Percentiles rank a stretch among this genome's conserved stretches.
Evolutionary conservation across 352 stramenopile genomes (phyloP).

Genomic region (Globisporangium rhizosaccharum): DNA sequence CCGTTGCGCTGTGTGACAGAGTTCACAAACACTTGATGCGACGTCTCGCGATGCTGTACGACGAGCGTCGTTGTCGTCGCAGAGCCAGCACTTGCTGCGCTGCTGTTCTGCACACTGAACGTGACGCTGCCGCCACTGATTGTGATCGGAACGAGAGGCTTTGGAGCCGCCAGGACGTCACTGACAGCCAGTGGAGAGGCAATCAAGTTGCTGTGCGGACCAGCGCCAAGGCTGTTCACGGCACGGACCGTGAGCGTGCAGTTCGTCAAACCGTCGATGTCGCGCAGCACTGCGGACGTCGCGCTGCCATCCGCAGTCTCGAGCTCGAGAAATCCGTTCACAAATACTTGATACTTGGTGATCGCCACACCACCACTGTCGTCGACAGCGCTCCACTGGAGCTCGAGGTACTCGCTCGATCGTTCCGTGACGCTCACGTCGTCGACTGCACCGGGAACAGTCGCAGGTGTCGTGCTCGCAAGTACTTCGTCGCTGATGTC

Average conservation of each 20-base stretch:
- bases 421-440: slow-evolving; percentile 25
- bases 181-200: neutral
- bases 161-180: neutral
- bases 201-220: slow-evolving; percentile 13
- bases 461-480: slow-evolving; percentile 24
- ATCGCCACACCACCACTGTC: slow-evolving; percentile 39
- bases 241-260: slow-evolving; percentile 31
- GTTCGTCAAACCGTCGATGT: neutral
- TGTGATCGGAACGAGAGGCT: slow-evolving; percentile 6
- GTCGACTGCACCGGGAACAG: slow-evolving; percentile 28
- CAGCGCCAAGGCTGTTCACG: slow-evolving; percentile 28
- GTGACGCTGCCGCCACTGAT: slow-evolving; percentile 21
- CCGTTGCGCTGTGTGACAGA: slow-evolving; percentile 16
- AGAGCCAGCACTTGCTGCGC: slow-evolving; percentile 1
- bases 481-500: slow-evolving; percentile 20
- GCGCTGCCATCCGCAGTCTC: slow-evolving; percentile 18
- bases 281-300: slow-evolving; percentile 19
- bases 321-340: slow-evolving; percentile 31
- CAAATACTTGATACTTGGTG: slow-evolving; percentile 32
- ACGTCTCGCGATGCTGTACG: slow-evolving; percentile 32
- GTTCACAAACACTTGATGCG: slow-evolving; percentile 13
- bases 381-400: slow-evolving; percentile 36
- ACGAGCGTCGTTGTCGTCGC: slow-evolving; percentile 3
- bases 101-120: slow-evolving; percentile 15
- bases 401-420: slow-evolving; percentile 23